Conservation (phyloP, 1,139 yeast species). For the Kodamaea plutei region DNA sequence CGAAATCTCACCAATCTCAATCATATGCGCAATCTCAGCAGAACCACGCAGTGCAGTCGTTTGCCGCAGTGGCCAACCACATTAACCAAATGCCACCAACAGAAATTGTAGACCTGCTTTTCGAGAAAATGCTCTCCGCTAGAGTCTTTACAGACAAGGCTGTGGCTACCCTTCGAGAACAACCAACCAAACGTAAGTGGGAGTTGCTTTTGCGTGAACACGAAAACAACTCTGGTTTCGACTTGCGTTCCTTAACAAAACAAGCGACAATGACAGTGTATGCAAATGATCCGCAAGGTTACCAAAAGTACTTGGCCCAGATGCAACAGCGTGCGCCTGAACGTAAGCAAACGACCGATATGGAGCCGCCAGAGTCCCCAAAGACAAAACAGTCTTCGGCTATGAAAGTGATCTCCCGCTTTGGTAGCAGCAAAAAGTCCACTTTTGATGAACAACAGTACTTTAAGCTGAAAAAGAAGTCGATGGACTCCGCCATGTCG, state of each 20-base stretch:
- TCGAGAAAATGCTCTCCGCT: constrained; percentile 35
- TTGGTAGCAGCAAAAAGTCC: constrained; percentile 12
- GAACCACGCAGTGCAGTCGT: constrained; percentile 31
- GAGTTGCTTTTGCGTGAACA: constrained; percentile 41
- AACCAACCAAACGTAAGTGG: constrained; percentile 41
- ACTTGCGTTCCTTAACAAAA: constrained; percentile 20
- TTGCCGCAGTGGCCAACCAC: constrained; percentile 28
- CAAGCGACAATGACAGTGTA: constrained; percentile 9
- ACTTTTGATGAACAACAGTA: constrained; percentile 11
- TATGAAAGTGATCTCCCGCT: constrained; percentile 13
- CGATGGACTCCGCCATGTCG: constrained; percentile 13
- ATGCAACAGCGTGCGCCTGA: not conserved
- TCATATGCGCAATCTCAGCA: too few species aligned
- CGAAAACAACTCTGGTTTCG: constrained; percentile 37
- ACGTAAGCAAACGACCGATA: too few species aligned
- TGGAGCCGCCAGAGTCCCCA: constrained; percentile 7
- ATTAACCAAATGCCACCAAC: constrained; percentile 35
- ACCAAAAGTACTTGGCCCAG: constrained; percentile 3
- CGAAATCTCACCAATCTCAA: constrained; percentile 2
- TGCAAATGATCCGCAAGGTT: too few species aligned
- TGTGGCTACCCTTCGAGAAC: constrained; percentile 26
- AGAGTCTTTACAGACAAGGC: constrained; percentile 39
- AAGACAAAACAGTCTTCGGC: constrained; percentile 11
- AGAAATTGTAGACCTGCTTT: constrained; percentile 34
- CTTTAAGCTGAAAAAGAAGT: constrained; percentile 13